Evolutionary conservation across 495 filamentous ascomycete genomes (phyloP), one percentile per base, ranked within the genome.

Genomic region (Xylaria intraflava): DNA sequence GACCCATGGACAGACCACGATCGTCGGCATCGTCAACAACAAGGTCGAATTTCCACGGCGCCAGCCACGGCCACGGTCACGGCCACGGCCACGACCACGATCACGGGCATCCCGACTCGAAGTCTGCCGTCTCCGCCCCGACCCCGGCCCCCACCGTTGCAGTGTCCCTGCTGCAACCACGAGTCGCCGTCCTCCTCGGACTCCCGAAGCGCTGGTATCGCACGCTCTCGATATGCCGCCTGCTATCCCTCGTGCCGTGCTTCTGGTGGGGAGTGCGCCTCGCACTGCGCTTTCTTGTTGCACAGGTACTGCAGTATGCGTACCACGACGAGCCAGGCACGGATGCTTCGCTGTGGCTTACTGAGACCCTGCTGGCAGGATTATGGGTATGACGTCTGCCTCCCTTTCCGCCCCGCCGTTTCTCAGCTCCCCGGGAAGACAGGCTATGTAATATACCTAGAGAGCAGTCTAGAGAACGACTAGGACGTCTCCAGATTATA

Each of bases 331-430:
- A 49, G 49, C 54, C 49, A 14, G 57, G 59, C 43, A 33, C 40
- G 23, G 27, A 69, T 49, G 57, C 64, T 35, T 55, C 65, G 19
- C 55, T 89, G 61, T 74, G 79, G 59, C 77, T 89, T 40, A 88
- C 83, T 29, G 89, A 93, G 74, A 83, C 90, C 39, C 80, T 84
- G 59, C 74, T 93, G 68, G 88, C 88, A 44, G 83, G 85, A 57
- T 79, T 91, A 68, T 93, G 89, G 89, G 89, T 90, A 78, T 65
- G 84, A 33, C 50, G 31, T 43, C 36, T 6, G 7, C 30, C 20
- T 50, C 29, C 44, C 27, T 26, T 27, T 31, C 8, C 17, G n/a
- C 29, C 14, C 14, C 23, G 6, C 35, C n/a, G 9, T 29, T 29
- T 29, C 9, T 29, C n/a, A n/a, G n/a, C 27, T 29, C 27, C 27